Evolutionary conservation across 176 grass and related monocot species (phyloP), one percentile per base, ranked within the genome.

Genomic region (Eleusine indica): DNA sequence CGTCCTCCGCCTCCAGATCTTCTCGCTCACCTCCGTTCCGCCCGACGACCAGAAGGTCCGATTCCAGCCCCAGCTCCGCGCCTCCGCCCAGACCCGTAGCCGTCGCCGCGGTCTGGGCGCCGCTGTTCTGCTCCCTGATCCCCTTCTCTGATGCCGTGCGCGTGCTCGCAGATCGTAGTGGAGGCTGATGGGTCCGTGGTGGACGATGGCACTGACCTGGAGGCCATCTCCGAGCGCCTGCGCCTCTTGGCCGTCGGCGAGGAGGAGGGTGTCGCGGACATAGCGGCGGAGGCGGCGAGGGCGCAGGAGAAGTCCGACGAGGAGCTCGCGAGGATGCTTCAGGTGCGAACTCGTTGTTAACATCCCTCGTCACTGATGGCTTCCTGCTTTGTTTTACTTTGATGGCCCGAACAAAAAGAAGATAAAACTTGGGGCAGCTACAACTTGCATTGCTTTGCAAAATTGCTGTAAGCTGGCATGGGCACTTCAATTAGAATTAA

Each of bases 11-110:
- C 38, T 94, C 71, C 93, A 96, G 81, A 95, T 98, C 60, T 98
- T 96, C 86, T 96, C 96, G 39, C 84, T 98, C 48, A 94, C 91
- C 74, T 93, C 96, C 53, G 89, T 96, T 48, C 89, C 83, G n/a
- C 93, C 91, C 63, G 93, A 96, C 25, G 83, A 90, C 75, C 96
- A 98, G 80, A 89, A 89, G 93, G 96, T 98, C 68, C 44, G 30
- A 9, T 14, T 5, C 62, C 62, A 61, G 51, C 30, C 71, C 39
- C 14, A n/a, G 15, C 54, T 30, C n/a, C 68, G 52, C 66, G 29
- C 15, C 14, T 68, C 44, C 44, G 21, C 13, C 11, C 32, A 6
- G 11, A 38, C 30, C 19, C 63, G 2, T 8, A 2, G 29, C 16
- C 6, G 3, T 57, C 13, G 17, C 51, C 1, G 40, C 39, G 66